These are phyloP conservation scores for Cercospora berteroae DNA, from an alignment of 2,329 filamentous ascomycete genomes.

Conservation along the genomic window DNA sequence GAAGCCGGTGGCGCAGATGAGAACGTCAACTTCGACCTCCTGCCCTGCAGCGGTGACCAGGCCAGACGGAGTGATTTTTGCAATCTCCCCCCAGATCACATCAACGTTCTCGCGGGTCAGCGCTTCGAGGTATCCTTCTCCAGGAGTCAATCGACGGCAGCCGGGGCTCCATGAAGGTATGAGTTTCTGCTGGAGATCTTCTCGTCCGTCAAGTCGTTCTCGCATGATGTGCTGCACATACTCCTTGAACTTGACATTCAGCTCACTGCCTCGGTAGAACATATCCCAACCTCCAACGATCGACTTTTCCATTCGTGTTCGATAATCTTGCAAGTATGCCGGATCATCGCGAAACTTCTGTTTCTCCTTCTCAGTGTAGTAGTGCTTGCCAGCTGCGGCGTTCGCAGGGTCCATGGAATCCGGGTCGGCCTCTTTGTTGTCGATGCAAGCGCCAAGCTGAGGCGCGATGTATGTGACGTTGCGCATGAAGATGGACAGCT, in stretches of 20 bases:
- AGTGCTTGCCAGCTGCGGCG: conserved; percentile 27
- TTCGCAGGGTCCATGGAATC: conserved; percentile 21
- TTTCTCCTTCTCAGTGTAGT: conserved; percentile 36
- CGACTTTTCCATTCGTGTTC: conserved; percentile 37
- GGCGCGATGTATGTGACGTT: conserved; percentile 38
- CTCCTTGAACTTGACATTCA: conserved; percentile 22
- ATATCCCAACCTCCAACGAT: conserved; percentile 28
- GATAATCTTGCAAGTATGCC: conserved; percentile 36
- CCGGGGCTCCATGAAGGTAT: conserved; percentile 64
- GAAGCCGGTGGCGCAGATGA: conserved; percentile 23
- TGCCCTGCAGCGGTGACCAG: conserved; percentile 25
- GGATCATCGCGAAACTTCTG: conserved; percentile 34
- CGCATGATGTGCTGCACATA: conserved; percentile 45
- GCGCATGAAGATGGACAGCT: conserved; percentile 37
- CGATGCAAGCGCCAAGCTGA: conserved; percentile 28
- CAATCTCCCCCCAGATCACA: conserved; percentile 29
- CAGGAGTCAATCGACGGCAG: conserved; percentile 61
- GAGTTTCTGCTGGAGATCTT: conserved; percentile 56
- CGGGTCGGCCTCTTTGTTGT: conserved; percentile 26
- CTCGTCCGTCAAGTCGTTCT: conserved; percentile 52
- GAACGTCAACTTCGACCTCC: conserved; percentile 31
- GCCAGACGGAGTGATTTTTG: conserved; percentile 26
- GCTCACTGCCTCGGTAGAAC: conserved; percentile 23
- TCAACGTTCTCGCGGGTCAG: conserved; percentile 31
- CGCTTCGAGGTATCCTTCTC: conserved; percentile 42